phyloP scores from a whole-genome alignment of 1,284 basidiomycete species.

The Sporisorium graminicola region DNA sequence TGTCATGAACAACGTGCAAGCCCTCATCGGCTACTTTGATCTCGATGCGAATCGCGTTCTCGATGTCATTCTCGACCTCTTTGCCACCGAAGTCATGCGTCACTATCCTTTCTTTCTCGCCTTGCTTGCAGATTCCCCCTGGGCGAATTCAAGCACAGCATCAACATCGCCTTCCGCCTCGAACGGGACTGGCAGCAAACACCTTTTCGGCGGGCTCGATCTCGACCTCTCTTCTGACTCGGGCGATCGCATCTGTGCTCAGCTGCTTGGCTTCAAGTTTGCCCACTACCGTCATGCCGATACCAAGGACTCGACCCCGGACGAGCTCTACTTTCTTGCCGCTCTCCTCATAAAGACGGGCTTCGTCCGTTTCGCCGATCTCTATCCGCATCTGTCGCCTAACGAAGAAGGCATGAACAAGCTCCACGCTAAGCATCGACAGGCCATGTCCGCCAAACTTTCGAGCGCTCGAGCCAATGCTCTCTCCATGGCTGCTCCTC shows the following conservation, averaged over 20 bases:
- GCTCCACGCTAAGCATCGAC: slow-evolving; percentile 78
- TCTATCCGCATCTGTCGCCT: slow-evolving; percentile 82
- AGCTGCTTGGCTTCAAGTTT: slow-evolving; percentile 97
- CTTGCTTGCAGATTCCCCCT: slow-evolving; percentile 85
- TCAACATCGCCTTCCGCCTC: slow-evolving; percentile 9
- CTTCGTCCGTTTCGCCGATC: slow-evolving; percentile 84
- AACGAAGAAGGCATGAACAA: slow-evolving; percentile 57
- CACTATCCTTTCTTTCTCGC: slow-evolving; percentile 94
- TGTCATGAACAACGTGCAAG: slow-evolving; percentile 65
- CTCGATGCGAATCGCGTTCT: slow-evolving; percentile 93
- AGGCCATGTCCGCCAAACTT: slow-evolving; percentile 75
- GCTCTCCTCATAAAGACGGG: slow-evolving; percentile 90
- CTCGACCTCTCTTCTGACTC: slow-evolving; percentile 64
- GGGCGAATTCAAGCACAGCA: slow-evolving; percentile 71
- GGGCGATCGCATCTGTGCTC: slow-evolving; percentile 77
- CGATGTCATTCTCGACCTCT: slow-evolving; percentile 92
- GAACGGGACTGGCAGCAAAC: neutral
- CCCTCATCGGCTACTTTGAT: slow-evolving; percentile 81
- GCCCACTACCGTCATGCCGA: slow-evolving; percentile 79
- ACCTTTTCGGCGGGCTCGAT: slow-evolving; percentile 26
- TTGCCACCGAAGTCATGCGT: slow-evolving; percentile 82
- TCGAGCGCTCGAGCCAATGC: slow-evolving; percentile 81
- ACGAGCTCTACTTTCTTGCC: slow-evolving; percentile 82
- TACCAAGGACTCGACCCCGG: slow-evolving; percentile 74
- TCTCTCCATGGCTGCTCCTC: slow-evolving; percentile 85